Evolutionary conservation across 2,329 filamentous ascomycete species (phyloP), one percentile per base, ranked within the genome.

Genomic region (Gremmenia infestans): DNA sequence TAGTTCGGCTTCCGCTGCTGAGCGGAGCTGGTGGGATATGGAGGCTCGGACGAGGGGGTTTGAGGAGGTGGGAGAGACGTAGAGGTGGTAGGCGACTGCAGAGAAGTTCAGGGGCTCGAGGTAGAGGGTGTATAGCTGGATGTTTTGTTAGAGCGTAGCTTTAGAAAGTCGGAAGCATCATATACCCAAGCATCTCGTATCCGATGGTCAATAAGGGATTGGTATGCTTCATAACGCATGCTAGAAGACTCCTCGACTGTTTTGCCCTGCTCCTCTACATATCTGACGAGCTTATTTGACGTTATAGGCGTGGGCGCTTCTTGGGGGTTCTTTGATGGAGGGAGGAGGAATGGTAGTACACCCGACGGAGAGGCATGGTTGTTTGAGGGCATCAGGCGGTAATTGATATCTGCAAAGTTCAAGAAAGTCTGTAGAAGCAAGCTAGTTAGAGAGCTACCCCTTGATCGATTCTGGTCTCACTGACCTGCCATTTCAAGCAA

Each of bases 401-500:
- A 87, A 4, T 83, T 73, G 56, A 96, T 77, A 42, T 81, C 81
- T 50, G 85, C 81, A 65, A 97, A 89, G 65, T 83, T 89, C 59
- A 99, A 80, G 72, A 91, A 94, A 32, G 91, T 86, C 91, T 96
- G 58, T 53, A 54, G 43, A 50, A 52, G 55, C 50, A 43, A 32
- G 55, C 58, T 36, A 32, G 55, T 59, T 36, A 64, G 50, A 22
- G 37, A 40, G 28, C 25, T 22, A 22, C 28, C 32, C 23, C 48
- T 58, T 14, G 12, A 40, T 39, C 12, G 22, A 25, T 42, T 40
- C 5, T 19, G 35, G 39, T 19, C 32, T 49, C 53, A 71, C 83
- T 63, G 66, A 93, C 91, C 88, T 97, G 94, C 91, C 91, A 97
- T 77, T 93, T 96, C 68, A 97, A 78, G 76, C 94, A 99, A 56